Conservation (phyloP, 768 basidiomycete genomes). For the Russula dissimulans region DNA sequence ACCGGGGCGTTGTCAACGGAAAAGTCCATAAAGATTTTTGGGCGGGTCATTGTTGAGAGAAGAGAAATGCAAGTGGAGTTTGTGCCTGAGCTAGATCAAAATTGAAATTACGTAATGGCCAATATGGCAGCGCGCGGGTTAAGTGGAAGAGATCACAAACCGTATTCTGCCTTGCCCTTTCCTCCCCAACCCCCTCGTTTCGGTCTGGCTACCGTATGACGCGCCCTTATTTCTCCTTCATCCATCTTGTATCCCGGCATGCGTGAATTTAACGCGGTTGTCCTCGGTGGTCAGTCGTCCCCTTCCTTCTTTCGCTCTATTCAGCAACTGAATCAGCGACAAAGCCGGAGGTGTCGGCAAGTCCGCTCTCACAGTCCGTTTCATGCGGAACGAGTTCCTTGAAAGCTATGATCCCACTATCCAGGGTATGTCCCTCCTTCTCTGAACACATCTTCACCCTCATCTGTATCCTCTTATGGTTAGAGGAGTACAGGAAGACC, state of each 20-base stretch:
- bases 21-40: constrained; percentile 66
- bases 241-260: constrained; percentile 29
- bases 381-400: constrained; percentile 61
- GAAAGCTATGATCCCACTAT: constrained; percentile 80
- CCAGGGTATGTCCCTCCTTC: constrained; percentile 43
- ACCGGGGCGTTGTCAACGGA: constrained; percentile 37
- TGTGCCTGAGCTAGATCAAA: neutral
- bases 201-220: constrained; percentile 18
- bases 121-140: neutral
- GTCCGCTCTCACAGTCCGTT: constrained; percentile 76
- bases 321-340: neutral
- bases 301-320: neutral
- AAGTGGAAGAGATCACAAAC: constrained; percentile 2
- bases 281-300: constrained; percentile 58
- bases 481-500: constrained; percentile 64
- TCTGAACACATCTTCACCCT: neutral
- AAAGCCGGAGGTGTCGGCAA: constrained; percentile 85
- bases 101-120: too few relatives aligned
- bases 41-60: constrained; percentile 35
- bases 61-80: too few relatives aligned
- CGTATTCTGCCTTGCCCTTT: neutral
- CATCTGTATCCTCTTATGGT: neutral
- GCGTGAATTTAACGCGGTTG: constrained; percentile 69
- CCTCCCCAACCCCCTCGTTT: neutral
- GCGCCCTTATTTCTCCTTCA: constrained; percentile 11